These are phyloP conservation scores for Botryotinia globosa DNA, from an alignment of 2,329 filamentous ascomycete genomes.

Conservation along the genomic window DNA sequence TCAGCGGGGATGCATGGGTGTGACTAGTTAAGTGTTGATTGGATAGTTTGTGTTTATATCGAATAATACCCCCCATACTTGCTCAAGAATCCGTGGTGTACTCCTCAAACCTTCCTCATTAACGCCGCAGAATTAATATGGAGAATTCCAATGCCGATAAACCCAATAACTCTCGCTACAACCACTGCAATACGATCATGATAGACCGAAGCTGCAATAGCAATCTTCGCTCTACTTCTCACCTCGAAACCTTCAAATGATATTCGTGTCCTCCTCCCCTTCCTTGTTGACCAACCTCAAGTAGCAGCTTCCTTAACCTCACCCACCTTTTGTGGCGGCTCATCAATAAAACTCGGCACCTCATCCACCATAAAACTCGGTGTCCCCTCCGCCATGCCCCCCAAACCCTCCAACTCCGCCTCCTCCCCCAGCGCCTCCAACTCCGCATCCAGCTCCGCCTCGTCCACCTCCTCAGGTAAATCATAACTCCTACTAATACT, in stretches of 20 bases:
- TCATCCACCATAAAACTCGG: slow-evolving; percentile 91
- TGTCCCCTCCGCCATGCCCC: slow-evolving; percentile 53
- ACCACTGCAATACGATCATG: neutral
- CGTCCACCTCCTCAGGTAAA: slow-evolving; percentile 93
- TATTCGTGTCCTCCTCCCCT: neutral
- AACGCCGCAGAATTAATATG: neutral
- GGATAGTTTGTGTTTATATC: neutral
- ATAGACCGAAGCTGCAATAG: neutral
- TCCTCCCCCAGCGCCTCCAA: slow-evolving; percentile 92
- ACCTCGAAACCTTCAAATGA: neutral
- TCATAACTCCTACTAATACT: slow-evolving; percentile 89
- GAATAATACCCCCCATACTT: neutral
- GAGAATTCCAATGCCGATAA: neutral
- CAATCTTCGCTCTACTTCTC: neutral
- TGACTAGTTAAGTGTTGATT: neutral
- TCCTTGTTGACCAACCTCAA: slow-evolving; percentile 33
- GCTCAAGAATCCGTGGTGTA: neutral
- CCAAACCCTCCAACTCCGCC: slow-evolving; percentile 74
- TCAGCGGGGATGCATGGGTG: neutral
- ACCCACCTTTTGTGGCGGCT: slow-evolving; percentile 68
- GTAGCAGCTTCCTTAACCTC: slow-evolving; percentile 81
- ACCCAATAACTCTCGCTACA: neutral
- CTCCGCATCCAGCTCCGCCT: slow-evolving; percentile 94
- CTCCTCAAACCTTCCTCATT: neutral
- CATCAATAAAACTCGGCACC: slow-evolving; percentile 86